A percentile compares a stretch with the other conserved stretches of the same genome.
phyloP scores from a whole-genome alignment of 331 rosid species.

The Cydonia oblonga region DNA sequence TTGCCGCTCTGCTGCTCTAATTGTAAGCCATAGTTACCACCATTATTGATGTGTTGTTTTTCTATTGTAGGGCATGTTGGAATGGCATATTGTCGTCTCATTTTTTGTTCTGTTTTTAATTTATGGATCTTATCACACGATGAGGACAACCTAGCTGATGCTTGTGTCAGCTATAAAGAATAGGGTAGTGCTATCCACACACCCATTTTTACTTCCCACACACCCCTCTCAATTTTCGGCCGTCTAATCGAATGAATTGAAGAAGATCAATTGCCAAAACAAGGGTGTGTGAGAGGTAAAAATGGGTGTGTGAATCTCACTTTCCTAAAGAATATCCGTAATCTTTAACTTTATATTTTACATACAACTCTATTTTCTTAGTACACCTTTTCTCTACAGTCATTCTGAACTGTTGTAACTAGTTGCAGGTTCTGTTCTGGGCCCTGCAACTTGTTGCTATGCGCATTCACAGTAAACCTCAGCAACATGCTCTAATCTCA shows the following conservation, averaged over 20 bases:
- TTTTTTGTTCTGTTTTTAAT: background rate
- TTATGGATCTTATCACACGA: background rate
- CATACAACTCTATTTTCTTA: background rate
- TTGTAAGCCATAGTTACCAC: slow-evolving; percentile 23
- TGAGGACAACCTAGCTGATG: background rate
- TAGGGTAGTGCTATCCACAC: too few relatives aligned
- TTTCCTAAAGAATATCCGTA: background rate
- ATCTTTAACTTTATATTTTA: background rate
- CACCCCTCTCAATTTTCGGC: too few relatives aligned
- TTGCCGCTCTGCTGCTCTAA: slow-evolving; percentile 40
- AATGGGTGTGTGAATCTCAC: background rate
- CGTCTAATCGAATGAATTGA: too few relatives aligned
- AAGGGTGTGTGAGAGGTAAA: too few relatives aligned
- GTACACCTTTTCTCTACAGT: background rate
- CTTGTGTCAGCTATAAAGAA: background rate
- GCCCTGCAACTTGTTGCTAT: background rate
- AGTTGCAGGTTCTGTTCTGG: background rate
- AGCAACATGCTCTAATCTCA: background rate
- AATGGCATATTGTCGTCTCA: background rate
- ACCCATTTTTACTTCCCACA: too few relatives aligned
- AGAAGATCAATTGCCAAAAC: too few relatives aligned
- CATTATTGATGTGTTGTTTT: background rate
- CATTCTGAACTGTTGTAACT: background rate
- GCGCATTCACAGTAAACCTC: background rate
- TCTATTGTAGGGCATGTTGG: background rate